These are phyloP conservation scores for Boletus semigastroideus DNA, from an alignment of 1,284 basidiomycete genomes.

Conservation along the genomic window DNA sequence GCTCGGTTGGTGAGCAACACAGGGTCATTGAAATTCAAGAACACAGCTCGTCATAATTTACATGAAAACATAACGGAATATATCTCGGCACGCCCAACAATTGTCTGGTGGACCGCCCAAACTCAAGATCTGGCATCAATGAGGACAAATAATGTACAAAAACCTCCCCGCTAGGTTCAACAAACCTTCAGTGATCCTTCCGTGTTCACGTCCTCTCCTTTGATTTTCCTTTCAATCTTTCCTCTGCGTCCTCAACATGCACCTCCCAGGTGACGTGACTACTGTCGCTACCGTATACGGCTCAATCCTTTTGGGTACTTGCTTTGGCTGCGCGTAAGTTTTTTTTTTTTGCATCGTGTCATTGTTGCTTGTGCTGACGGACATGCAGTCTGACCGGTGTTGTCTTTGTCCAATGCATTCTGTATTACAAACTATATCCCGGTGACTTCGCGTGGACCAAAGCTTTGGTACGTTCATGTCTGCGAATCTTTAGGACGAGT, in stretches of 20 bases:
- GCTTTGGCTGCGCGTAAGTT: conserved; percentile 29
- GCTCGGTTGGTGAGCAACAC: conserved; percentile 1
- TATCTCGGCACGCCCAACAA: conserved; percentile 5
- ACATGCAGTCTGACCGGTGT: conserved; percentile 44
- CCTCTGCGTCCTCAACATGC: conserved; percentile 16
- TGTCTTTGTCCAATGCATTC: conserved; percentile 44
- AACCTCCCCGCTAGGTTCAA: conserved; percentile 6
- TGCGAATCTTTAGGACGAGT: conserved; percentile 13
- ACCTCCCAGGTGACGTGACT: conserved; percentile 30
- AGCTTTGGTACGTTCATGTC: conserved; percentile 33
- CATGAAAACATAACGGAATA: conserved; percentile 21
- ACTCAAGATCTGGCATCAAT: conserved; percentile 28
- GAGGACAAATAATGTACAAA: conserved; percentile 36
- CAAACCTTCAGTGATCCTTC: conserved; percentile 21
- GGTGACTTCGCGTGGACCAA: conserved; percentile 37
- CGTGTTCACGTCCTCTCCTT: conserved; percentile 32
- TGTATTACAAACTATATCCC: conserved; percentile 46
- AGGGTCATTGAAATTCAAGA: background rate
- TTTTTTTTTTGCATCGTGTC: background rate
- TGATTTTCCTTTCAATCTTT: background rate
- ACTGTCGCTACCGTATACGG: conserved; percentile 34
- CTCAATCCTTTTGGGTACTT: conserved; percentile 31
- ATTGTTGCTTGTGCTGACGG: conserved; percentile 9
- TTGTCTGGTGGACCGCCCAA: conserved; percentile 11
- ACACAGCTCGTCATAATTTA: background rate